Percentiles rank a stretch among this genome's conserved stretches.
phyloP scores from a whole-genome alignment of 2,329 filamentous ascomycete species.

The Phyllosticta citrichinensis region DNA sequence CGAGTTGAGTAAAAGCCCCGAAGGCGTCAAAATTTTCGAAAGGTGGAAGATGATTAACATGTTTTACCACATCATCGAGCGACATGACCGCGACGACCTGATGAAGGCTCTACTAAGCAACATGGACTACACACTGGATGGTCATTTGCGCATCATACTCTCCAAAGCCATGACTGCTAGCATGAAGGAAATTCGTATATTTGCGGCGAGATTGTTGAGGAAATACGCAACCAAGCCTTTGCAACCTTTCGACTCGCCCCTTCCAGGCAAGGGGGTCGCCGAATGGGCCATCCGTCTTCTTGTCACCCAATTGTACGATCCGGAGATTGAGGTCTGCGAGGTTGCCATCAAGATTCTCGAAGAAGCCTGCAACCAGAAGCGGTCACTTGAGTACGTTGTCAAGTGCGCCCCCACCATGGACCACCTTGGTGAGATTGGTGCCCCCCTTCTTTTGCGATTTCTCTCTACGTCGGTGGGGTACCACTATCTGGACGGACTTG shows the following conservation, averaged over 20 bases:
- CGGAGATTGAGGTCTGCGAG: constrained; percentile 91
- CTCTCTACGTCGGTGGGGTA: constrained; percentile 94
- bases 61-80: constrained; percentile 96
- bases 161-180: constrained; percentile 90
- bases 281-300: constrained; percentile 94
- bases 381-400: constrained; percentile 88
- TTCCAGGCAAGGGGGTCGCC: constrained; percentile 51
- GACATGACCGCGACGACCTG: constrained; percentile 82
- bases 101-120: constrained; percentile 81
- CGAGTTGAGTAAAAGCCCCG: constrained; percentile 69
- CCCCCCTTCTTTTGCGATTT: constrained; percentile 83
- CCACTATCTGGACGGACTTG: constrained; percentile 89
- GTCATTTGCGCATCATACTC: constrained; percentile 82
- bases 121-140: constrained; percentile 78
- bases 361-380: constrained; percentile 89
- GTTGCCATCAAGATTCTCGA: constrained; percentile 95
- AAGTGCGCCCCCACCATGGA: constrained; percentile 91
- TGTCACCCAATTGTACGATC: constrained; percentile 97
- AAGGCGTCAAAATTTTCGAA: constrained; percentile 82
- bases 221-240: constrained; percentile 66
- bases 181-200: constrained; percentile 82
- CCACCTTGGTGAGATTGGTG: constrained; percentile 92
- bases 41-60: constrained; percentile 98
- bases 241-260: constrained; percentile 26
- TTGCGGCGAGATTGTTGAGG: constrained; percentile 74